Conservation (phyloP, 805 yeast species). For the Tetrapisispora iriomotensis region DNA sequence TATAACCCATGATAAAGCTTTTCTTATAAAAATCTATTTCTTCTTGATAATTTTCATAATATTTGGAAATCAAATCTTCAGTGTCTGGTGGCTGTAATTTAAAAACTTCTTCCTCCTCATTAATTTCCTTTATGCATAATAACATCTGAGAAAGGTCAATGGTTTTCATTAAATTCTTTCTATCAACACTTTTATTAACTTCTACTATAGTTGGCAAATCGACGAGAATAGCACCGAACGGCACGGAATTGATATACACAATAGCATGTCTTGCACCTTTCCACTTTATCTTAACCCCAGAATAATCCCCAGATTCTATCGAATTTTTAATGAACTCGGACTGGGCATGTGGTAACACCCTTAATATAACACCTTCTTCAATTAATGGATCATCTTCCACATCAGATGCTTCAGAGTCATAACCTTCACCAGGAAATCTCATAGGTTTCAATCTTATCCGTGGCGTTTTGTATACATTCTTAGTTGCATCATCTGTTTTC, state of each 20-base stretch:
- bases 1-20: conserved; percentile 17
- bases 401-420: conserved; percentile 94
- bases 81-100: conserved; percentile 34
- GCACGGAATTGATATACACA: conserved; percentile 54
- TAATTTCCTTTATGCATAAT: conserved; percentile 52
- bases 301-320: conserved; percentile 66
- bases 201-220: conserved; percentile 85
- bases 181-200: conserved; percentile 76
- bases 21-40: conserved; percentile 21
- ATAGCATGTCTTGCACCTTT: conserved; percentile 72
- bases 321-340: conserved; percentile 63
- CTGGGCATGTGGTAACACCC: conserved; percentile 49
- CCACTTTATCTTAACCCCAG: conserved; percentile 70
- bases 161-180: conserved; percentile 76
- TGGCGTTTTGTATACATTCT: conserved; percentile 29
- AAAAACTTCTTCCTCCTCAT: conserved; percentile 39
- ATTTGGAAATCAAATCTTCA: conserved; percentile 30
- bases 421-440: conserved; percentile 86
- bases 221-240: conserved; percentile 77
- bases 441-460: conserved; percentile 46
- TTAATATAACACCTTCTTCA: conserved; percentile 74
- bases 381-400: conserved; percentile 87
- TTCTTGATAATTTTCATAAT: conserved; percentile 22
- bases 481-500: conserved; percentile 22
- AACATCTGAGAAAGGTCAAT: conserved; percentile 81